Base-by-base conservation (phyloP, 768 basidiomycete genomes). In the Chalciporus chontae region DNA sequence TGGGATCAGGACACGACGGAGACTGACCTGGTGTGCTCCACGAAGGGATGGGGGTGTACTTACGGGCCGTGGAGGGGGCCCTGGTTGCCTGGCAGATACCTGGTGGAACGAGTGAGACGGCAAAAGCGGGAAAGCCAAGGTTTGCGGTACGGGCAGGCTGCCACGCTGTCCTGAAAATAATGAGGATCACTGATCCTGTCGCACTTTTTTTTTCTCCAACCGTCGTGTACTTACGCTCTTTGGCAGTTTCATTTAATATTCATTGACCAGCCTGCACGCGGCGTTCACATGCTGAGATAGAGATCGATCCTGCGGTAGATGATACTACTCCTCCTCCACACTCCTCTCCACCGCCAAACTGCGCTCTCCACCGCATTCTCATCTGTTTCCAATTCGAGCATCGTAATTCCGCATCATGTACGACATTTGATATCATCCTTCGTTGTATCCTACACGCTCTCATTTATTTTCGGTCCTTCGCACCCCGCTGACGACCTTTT, bases 1-100 rank as follows among this genome's bases (percentile, higher is more conserved):
- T 66, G 64, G 59, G 43, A 59, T 51, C 54, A 55, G 19, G 53
- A 57, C 59, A 58, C 56, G 58, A 61, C 62, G 61, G 53, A 52
- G 49, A 59, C 62, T 51, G 51, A 57, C 55, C 59, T 56, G 55
- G 45, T 51, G 50, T 49, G 45, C 32, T 17, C 27, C 51, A 45
- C 42, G 40, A 40, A 44, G 39, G 41, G 24, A 15, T 31, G 43
- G 23, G 29, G 37, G 27, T 27, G 43, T 39, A n/a, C n/a, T n/a
- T n/a, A 24, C 39, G 50, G 50, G 43, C 36, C 34, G 50, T 44
- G 24, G 45, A 45, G 32, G 4, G 43, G 51, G 53, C 54, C 59
- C 54, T 62, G 60, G 58, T 64, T 63, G 63, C 60, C 63, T 65
- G 59, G 60, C 63, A 62, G 54, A 59, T 45, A 52, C 62, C 63